A percentile compares a stretch with the other conserved stretches of the same genome.
Conservation (phyloP, 352 stramenopile genomes). For the Chrysophaeum taylorii region DNA sequence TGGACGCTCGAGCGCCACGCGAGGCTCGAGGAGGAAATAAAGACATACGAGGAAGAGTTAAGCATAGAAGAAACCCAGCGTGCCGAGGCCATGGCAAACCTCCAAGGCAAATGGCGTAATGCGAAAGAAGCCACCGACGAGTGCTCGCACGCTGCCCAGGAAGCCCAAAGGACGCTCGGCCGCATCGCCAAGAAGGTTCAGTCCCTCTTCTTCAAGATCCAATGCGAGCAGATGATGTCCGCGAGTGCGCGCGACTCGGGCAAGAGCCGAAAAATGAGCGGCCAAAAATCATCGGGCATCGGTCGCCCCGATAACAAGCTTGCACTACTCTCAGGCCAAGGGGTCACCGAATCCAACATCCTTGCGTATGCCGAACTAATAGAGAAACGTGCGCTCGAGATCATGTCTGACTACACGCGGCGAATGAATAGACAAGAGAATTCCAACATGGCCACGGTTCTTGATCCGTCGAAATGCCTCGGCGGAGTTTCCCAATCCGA, state of each 20-base stretch:
- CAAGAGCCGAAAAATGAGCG: background rate
- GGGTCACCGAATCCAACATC: slow-evolving; percentile 56
- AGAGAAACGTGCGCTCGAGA: slow-evolving; percentile 50
- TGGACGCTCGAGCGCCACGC: slow-evolving; percentile 29
- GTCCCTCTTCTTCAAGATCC: slow-evolving; percentile 50
- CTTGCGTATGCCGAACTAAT: slow-evolving; percentile 55
- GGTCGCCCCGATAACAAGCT: slow-evolving; percentile 27
- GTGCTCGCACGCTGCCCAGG: slow-evolving; percentile 12
- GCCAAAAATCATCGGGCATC: slow-evolving; percentile 22
- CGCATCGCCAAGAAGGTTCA: slow-evolving; percentile 37
- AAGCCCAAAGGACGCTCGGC: slow-evolving; percentile 32
- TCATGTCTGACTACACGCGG: slow-evolving; percentile 39
- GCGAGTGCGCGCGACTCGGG: slow-evolving; percentile 21
- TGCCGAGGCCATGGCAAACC: slow-evolving; percentile 10
- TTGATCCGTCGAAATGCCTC: slow-evolving; percentile 5
- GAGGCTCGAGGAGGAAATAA: slow-evolving; percentile 34
- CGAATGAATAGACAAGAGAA: background rate
- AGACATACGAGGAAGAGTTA: slow-evolving; percentile 29
- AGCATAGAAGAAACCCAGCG: slow-evolving; percentile 30
- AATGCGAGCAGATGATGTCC: slow-evolving; percentile 42
- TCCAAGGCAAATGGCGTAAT: slow-evolving; percentile 17
- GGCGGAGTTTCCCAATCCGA: background rate
- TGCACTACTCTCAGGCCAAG: slow-evolving; percentile 39
- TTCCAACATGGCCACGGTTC: background rate
- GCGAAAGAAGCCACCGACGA: slow-evolving; percentile 18